phyloP scores from a whole-genome alignment of 2,329 filamentous ascomycete genomes.

The Ilyonectria sp. region DNA sequence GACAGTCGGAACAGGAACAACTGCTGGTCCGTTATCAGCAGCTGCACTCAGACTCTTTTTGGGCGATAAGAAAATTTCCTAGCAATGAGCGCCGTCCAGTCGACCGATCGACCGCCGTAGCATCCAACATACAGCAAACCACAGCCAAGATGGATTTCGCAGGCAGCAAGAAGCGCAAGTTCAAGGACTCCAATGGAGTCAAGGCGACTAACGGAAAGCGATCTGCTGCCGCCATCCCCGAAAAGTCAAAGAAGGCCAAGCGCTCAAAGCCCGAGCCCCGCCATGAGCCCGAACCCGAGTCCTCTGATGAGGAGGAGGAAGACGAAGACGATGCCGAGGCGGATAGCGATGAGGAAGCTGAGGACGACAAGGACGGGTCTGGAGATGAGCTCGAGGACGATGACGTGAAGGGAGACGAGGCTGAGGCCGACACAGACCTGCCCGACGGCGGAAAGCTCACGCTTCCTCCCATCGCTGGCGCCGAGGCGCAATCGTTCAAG shows the following conservation, averaged over 20 bases:
- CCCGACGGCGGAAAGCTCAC: conserved; percentile 58
- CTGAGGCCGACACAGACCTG: conserved; percentile 52
- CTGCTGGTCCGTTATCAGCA: conserved; percentile 40
- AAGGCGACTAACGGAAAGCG: conserved; percentile 45
- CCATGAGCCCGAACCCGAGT: conserved; percentile 45
- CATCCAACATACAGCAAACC: conserved; percentile 24
- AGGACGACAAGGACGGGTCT: conserved; percentile 48
- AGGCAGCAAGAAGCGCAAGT: conserved; percentile 62
- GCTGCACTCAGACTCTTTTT: conserved; percentile 40
- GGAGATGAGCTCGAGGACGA: conserved; percentile 47
- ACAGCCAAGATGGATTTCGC: conserved; percentile 52
- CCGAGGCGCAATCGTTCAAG: conserved; percentile 79
- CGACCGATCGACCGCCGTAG: conserved; percentile 29
- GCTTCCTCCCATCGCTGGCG: conserved; percentile 67
- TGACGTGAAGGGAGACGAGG: conserved; percentile 47
- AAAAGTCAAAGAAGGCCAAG: conserved; percentile 62
- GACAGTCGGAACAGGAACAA: conserved; percentile 35
- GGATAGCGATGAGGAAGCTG: conserved; percentile 47
- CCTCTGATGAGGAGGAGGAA: conserved; percentile 47
- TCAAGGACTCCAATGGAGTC: conserved; percentile 53
- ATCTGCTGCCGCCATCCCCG: conserved; percentile 46
- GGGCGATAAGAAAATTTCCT: conserved; percentile 48
- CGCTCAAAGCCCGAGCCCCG: conserved; percentile 49
- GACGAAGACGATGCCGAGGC: conserved; percentile 49
- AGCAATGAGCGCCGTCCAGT: conserved; percentile 28